Conservation (phyloP, 108 stramenopile genomes). For the Cyclotella choctawhatcheeana region DNA sequence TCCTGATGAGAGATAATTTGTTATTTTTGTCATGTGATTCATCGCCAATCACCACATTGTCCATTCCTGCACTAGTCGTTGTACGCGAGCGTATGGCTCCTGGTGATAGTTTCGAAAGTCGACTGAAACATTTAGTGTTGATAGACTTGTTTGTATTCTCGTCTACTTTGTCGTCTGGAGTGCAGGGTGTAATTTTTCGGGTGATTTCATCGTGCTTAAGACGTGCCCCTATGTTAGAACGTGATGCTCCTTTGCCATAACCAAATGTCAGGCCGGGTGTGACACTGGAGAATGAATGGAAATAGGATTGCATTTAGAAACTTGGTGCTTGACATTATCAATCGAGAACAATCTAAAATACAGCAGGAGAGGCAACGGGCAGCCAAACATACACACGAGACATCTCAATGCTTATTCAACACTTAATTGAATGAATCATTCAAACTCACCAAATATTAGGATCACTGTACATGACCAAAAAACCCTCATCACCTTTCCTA, state of each 20-base stretch:
- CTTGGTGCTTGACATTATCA: too few species aligned
- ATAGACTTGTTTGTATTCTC: not conserved
- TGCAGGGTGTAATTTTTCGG: constrained; percentile 34
- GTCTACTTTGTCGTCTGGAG: not conserved
- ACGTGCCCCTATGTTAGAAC: constrained; percentile 30
- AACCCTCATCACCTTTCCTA: constrained; percentile 19
- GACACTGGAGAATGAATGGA: constrained; percentile 36
- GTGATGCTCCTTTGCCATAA: constrained; percentile 38
- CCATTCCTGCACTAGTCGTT: constrained; percentile 82
- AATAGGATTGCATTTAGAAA: too few species aligned
- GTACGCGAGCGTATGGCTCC: constrained; percentile 76
- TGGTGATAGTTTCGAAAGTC: constrained; percentile 33
- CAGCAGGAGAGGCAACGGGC: not conserved
- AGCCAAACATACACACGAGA: not conserved
- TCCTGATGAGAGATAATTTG: constrained; percentile 12
- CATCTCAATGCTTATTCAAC: too few species aligned
- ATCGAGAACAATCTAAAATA: too few species aligned
- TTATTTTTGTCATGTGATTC: constrained; percentile 20
- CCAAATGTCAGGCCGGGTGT: constrained; percentile 75
- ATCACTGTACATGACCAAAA: constrained; percentile 37
- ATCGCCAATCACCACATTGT: constrained; percentile 49
- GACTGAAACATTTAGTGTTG: constrained; percentile 36
- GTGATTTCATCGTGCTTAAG: constrained; percentile 48
- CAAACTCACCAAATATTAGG: constrained; percentile 16
- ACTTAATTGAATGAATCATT: too few species aligned